phyloP scores from a whole-genome alignment of 2,329 filamentous ascomycete genomes.

The Rhynchosporium secalis region DNA sequence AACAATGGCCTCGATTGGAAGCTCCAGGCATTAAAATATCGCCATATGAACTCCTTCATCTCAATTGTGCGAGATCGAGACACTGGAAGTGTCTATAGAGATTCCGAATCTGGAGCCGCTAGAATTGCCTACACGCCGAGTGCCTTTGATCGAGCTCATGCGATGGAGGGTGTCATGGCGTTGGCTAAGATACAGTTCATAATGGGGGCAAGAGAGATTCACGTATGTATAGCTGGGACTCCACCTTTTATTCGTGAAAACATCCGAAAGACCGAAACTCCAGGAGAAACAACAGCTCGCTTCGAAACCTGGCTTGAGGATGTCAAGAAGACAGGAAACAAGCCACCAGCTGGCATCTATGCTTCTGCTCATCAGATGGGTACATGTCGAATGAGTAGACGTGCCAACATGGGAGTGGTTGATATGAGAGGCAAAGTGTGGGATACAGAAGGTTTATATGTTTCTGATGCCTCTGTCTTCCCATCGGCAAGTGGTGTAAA shows the following conservation, averaged over 20 bases:
- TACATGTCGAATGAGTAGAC: slow-evolving; percentile 65
- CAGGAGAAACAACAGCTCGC: slow-evolving; percentile 53
- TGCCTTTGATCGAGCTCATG: slow-evolving; percentile 67
- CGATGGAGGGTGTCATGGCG: slow-evolving; percentile 68
- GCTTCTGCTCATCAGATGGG: slow-evolving; percentile 77
- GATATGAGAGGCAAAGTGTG: slow-evolving; percentile 59
- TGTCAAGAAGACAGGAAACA: slow-evolving; percentile 49
- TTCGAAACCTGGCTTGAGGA: slow-evolving; percentile 61
- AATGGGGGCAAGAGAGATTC: slow-evolving; percentile 74
- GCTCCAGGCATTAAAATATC: slow-evolving; percentile 64
- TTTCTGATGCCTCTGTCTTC: slow-evolving; percentile 72
- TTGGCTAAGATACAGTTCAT: slow-evolving; percentile 75
- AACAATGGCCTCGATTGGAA: slow-evolving; percentile 67
- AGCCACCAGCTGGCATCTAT: slow-evolving; percentile 53
- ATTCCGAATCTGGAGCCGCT: slow-evolving; percentile 63
- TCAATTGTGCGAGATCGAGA: slow-evolving; percentile 72
- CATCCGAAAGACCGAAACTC: slow-evolving; percentile 3
- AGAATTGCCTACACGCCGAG: slow-evolving; percentile 69
- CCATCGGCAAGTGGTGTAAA: slow-evolving; percentile 75
- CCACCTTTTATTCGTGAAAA: slow-evolving; percentile 52
- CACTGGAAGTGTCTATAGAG: slow-evolving; percentile 69
- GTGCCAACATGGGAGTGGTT: slow-evolving; percentile 52
- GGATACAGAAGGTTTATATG: slow-evolving; percentile 62
- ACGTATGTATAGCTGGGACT: slow-evolving; percentile 60
- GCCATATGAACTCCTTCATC: slow-evolving; percentile 70